Conservation (phyloP, 176 grass and related monocot genomes). For the Tillandsia leiboldiana region DNA sequence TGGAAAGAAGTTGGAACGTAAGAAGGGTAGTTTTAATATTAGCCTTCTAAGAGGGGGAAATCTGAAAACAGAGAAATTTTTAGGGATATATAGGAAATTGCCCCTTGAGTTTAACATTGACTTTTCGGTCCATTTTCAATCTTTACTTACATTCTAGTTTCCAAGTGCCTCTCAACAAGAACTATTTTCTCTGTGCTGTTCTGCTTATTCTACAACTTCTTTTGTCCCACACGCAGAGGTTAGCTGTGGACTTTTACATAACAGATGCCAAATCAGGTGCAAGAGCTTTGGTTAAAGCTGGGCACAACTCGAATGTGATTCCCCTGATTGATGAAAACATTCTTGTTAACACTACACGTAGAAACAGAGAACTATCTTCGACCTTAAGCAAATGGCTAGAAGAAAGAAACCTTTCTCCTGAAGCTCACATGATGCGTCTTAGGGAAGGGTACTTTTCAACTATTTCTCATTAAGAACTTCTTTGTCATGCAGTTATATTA, state of each 20-base stretch:
- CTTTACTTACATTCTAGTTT: background rate
- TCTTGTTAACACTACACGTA: slow-evolving; percentile 56
- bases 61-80: too few species aligned
- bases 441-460: slow-evolving; percentile 68
- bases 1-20: too few species aligned
- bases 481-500: background rate
- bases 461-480: slow-evolving; percentile 5
- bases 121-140: too few species aligned
- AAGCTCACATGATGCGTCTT: slow-evolving; percentile 52
- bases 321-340: slow-evolving; percentile 65
- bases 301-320: slow-evolving; percentile 54
- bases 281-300: slow-evolving; percentile 77
- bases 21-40: too few species aligned
- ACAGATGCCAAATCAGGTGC: slow-evolving; percentile 78
- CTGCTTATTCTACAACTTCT: slow-evolving; percentile 38
- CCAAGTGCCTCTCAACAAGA: background rate
- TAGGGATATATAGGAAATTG: too few species aligned
- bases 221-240: slow-evolving; percentile 56
- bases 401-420: slow-evolving; percentile 60
- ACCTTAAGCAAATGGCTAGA: slow-evolving; percentile 87
- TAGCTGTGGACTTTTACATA: slow-evolving; percentile 95
- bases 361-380: slow-evolving; percentile 59
- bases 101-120: too few species aligned
- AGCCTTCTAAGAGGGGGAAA: too few species aligned
- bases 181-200: slow-evolving; percentile 6